Base-by-base conservation (phyloP, 129 eudicot genomes). In the Arctium minus region DNA sequence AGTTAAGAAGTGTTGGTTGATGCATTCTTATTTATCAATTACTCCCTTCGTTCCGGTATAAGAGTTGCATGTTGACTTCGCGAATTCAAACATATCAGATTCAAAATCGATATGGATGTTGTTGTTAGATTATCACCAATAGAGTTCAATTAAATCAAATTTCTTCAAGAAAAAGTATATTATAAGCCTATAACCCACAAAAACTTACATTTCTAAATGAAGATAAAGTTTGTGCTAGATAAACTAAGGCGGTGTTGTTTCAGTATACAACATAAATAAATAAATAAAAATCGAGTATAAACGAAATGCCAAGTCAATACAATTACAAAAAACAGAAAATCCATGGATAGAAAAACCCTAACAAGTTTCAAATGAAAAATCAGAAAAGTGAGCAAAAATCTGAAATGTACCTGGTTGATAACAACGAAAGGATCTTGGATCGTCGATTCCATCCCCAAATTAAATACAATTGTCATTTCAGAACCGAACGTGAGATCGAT, bases 391-490 rank as follows among this genome's bases (percentile, higher is more conserved):
- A 73, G 73, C 36, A 79, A 12, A 64, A 40, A 85, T 74, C 72
- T 32, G 36, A 44, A 80, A 81, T 85, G 22, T 27, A 81, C 92
- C 83, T 31, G 9, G 2, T 15, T 38, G 74, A 91, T 44, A 65
- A 32, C 40, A 91, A 85, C 70, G 86, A 60, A 22, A 22, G 27
- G 62, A 22, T 22, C 27, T 22, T 79, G 88, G 97, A 91, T 95
- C 98, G 46, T 81, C 56, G 80, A 74, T 73, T 75, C 64, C n/a
- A 60, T 22, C 27, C 27, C 27, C 27, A 22, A 22, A 22, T 22
- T 22, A 22, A 22, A 22, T 22, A 22, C 27, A 22, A 22, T 22
- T 22, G 27, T 22, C 27, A 0, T 22, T 22, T 22, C 27, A 22
- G 27, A 22, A 22, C 27, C 27, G 27, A 22, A 22, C 27, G 27